Evolutionary conservation across 331 rosid genomes (phyloP), one percentile per base, ranked within the genome.

Genomic region (Malus hybrid): DNA sequence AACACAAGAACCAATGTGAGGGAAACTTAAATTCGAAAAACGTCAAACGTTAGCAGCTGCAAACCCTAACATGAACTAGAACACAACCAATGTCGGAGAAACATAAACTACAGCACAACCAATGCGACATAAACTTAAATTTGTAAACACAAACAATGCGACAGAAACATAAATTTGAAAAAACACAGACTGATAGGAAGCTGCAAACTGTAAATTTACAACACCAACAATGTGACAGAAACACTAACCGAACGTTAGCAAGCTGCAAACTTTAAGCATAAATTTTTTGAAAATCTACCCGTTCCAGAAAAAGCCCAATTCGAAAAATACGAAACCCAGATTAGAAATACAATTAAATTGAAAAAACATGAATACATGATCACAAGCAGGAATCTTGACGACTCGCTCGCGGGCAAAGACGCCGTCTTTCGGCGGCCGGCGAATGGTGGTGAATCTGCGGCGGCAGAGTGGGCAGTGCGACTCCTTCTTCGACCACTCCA

Each of bases 391-490:
- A 65, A 93, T 75, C 64, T 77, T 85, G 63, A 93, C 79, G 52
- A 86, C 81, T 28, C 93, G 86, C 20, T 78, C 81, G 59, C 76
- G 80, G 48, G 80, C 67, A 62, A 81, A 75, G 36, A 84, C 70
- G 34, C 81, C 87, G 20, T 34, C 74, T 67, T 68, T 88, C 5
- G 90, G 85, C 18, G 74, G 85, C 24, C 93, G 76, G 32, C 80
- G 86, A 80, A 89, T 83, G 76, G 83, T 70, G 66, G 76, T 65
- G 87, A 93, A 93, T 34, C 97, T 75, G 22, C 87, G 93, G 59
- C 92, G 90, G 76, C 92, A 93, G 2, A 90, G 74, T 46, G 98
- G 98, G 83, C 98, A 93, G 9, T 90, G 90, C 15, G 98, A 93
- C 79, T 91, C 98, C 29, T 81, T 87, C 73, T 87, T 93, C 11